phyloP scores from a whole-genome alignment of 352 stramenopile genomes.

The Sclerospora graminicola region DNA sequence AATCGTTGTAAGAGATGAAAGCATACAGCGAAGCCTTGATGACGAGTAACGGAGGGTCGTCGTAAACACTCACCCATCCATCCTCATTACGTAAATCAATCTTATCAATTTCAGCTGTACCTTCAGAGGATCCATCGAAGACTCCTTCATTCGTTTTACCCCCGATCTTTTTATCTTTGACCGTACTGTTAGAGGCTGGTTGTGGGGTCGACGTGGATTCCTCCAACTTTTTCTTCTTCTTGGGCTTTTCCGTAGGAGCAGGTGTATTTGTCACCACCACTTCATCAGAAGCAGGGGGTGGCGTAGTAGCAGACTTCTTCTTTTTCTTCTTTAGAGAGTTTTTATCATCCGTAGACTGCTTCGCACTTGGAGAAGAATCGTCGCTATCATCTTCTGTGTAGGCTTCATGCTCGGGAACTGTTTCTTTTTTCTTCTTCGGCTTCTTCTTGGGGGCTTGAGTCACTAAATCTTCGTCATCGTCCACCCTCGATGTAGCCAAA shows the following conservation, averaged over 20 bases:
- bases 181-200: too few relatives aligned
- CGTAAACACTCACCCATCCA: slow-evolving; percentile 74
- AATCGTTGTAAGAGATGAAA: slow-evolving; percentile 82
- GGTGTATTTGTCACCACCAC: slow-evolving; percentile 2
- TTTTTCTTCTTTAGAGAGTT: slow-evolving; percentile 22
- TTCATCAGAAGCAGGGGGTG: slow-evolving; percentile 1
- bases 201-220: neutral
- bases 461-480: slow-evolving; percentile 6
- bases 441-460: slow-evolving; percentile 3
- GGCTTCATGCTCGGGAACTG: slow-evolving; percentile 31
- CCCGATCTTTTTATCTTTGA: slow-evolving; percentile 63
- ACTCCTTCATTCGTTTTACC: slow-evolving; percentile 66
- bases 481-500: slow-evolving; percentile 13
- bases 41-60: slow-evolving; percentile 63
- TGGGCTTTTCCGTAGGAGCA: slow-evolving; percentile 1
- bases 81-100: slow-evolving; percentile 66
- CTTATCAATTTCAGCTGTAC: slow-evolving; percentile 76
- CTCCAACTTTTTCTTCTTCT: slow-evolving; percentile 5
- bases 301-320: slow-evolving; percentile 11
- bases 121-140: slow-evolving; percentile 69
- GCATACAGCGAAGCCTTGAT: slow-evolving; percentile 81
- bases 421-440: slow-evolving; percentile 1
- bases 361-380: slow-evolving; percentile 1
- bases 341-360: slow-evolving; percentile 31
- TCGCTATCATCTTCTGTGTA: slow-evolving; percentile 9